Evolutionary conservation across 495 filamentous ascomycete species (phyloP).

Genomic region (Letharia columbiana): DNA sequence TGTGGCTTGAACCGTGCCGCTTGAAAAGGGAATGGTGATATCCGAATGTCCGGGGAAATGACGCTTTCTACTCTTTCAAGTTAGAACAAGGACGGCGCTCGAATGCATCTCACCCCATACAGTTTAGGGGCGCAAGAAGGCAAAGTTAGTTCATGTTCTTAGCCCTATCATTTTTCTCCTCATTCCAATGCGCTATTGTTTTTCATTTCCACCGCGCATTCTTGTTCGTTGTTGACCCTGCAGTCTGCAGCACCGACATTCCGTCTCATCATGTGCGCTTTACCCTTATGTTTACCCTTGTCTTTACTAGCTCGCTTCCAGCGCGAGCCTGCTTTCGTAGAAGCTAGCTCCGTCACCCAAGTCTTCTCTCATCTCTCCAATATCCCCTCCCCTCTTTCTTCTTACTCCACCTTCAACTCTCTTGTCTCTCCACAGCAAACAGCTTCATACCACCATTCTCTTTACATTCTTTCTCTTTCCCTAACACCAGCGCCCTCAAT

Average conservation of each 20-base stretch:
- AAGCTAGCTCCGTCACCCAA: neutral
- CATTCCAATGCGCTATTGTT: neutral
- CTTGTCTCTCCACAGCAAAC: neutral
- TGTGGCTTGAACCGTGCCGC: neutral
- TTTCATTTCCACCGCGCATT: neutral
- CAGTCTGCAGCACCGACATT: neutral
- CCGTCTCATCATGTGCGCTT: neutral
- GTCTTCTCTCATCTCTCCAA: conserved; percentile 3
- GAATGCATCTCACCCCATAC: neutral
- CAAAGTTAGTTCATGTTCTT: neutral
- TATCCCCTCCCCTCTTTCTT: neutral
- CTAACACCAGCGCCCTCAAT: conserved; percentile 4
- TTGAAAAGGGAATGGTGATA: neutral
- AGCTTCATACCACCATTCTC: neutral
- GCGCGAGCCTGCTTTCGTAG: conserved; percentile 5
- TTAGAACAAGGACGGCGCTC: neutral
- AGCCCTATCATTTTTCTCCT: neutral
- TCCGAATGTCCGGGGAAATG: neutral
- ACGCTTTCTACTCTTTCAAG: neutral
- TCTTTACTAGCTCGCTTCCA: neutral
- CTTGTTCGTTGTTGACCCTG: too few relatives aligned
- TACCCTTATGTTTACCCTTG: neutral
- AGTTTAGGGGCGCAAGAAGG: neutral
- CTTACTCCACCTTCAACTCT: conserved; percentile 1
- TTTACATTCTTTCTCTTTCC: neutral